phyloP scores from a whole-genome alignment of 2,329 filamentous ascomycete species.

The Pestalotiopsis sp. region DNA sequence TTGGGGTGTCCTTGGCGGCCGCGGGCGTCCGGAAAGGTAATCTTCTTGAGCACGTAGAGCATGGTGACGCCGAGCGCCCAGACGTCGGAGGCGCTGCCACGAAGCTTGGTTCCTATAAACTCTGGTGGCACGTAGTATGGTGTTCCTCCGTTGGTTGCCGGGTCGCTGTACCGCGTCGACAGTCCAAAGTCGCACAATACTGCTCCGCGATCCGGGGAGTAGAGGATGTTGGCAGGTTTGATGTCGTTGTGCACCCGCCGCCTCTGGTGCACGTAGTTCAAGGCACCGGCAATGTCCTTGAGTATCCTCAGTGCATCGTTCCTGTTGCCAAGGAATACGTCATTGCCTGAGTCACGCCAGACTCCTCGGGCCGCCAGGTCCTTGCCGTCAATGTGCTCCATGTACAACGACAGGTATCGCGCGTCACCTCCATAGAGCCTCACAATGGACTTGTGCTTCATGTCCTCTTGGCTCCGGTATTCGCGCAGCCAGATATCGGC shows the following conservation, averaged over 20 bases:
- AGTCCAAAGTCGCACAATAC: constrained; percentile 63
- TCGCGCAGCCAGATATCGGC: constrained; percentile 62
- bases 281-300: constrained; percentile 52
- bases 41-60: constrained; percentile 58
- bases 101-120: constrained; percentile 55
- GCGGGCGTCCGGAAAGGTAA: constrained; percentile 54
- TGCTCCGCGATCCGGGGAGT: constrained; percentile 57
- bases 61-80: constrained; percentile 63
- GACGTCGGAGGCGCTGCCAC: constrained; percentile 56
- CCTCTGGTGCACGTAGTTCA: constrained; percentile 56
- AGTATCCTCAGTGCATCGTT: constrained; percentile 53
- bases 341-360: constrained; percentile 48
- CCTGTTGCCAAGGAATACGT: constrained; percentile 50
- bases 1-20: constrained; percentile 46
- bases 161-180: constrained; percentile 46
- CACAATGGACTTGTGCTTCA: constrained; percentile 59
- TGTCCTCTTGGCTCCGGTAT: constrained; percentile 53
- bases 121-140: constrained; percentile 64
- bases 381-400: constrained; percentile 60
- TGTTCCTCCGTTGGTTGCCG: constrained; percentile 54
- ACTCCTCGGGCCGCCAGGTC: constrained; percentile 50
- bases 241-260: constrained; percentile 61
- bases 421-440: constrained; percentile 60
- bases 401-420: constrained; percentile 59
- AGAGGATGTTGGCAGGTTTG: constrained; percentile 62